Percentiles rank a stretch among this genome's conserved stretches.
Evolutionary conservation across 148 eudicot genomes (phyloP).

Genomic region (Cornus suecica): DNA sequence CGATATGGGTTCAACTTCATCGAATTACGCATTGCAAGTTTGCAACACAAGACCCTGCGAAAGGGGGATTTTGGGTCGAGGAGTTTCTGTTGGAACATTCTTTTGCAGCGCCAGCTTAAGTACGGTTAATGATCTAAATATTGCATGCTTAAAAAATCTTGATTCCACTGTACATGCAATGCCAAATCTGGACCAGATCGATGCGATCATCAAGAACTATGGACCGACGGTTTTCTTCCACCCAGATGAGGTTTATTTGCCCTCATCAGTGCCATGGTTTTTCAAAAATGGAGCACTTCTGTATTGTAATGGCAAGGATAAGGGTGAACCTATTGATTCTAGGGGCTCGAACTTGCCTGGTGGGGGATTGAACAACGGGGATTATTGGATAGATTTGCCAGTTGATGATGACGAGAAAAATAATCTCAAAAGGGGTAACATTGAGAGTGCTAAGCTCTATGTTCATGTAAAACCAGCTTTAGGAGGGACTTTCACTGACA

Average conservation of each 20-base stretch:
- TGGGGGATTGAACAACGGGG: slow-evolving; percentile 71
- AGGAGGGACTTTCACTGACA: slow-evolving; percentile 94
- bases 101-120: slow-evolving; percentile 49
- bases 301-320: slow-evolving; percentile 41
- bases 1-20: slow-evolving; percentile 28
- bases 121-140: slow-evolving; percentile 35
- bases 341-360: slow-evolving; percentile 66
- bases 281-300: slow-evolving; percentile 78
- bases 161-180: slow-evolving; percentile 53
- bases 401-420: slow-evolving; percentile 37
- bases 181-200: slow-evolving; percentile 81
- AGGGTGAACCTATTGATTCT: slow-evolving; percentile 56
- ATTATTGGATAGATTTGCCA: slow-evolving; percentile 88
- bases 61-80: slow-evolving; percentile 63
- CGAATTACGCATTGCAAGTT: slow-evolving; percentile 34
- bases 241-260: slow-evolving; percentile 76
- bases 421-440: slow-evolving; percentile 54
- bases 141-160: slow-evolving; percentile 64
- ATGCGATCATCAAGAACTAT: slow-evolving; percentile 70
- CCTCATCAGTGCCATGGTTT: slow-evolving; percentile 94
- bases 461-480: slow-evolving; percentile 86
- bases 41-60: slow-evolving; percentile 72
- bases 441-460: slow-evolving; percentile 77
- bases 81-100: slow-evolving; percentile 84
- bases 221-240: slow-evolving; percentile 89